phyloP scores from a whole-genome alignment of 2,329 filamentous ascomycete genomes.

The Corinectria fuckeliana region DNA sequence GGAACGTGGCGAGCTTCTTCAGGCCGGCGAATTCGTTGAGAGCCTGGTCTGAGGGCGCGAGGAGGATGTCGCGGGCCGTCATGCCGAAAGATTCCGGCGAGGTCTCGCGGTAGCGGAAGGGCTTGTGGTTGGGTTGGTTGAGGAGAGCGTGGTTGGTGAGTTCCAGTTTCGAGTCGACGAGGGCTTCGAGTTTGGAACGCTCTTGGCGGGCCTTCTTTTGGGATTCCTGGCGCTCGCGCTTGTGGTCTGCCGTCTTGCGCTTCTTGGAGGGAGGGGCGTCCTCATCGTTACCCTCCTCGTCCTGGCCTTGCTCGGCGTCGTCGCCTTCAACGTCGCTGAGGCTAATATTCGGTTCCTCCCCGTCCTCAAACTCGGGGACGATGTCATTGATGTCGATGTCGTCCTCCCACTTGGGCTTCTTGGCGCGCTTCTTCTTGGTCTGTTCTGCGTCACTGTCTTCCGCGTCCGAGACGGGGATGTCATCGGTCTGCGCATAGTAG shows the following conservation, averaged over 20 bases:
- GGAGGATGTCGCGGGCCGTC: slow-evolving; percentile 86
- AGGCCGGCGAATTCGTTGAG: slow-evolving; percentile 91
- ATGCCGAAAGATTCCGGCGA: slow-evolving; percentile 90
- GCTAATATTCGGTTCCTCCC: slow-evolving; percentile 57
- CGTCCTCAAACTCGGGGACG: slow-evolving; percentile 80
- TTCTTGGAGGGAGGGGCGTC: slow-evolving; percentile 59
- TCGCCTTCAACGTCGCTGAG: slow-evolving; percentile 56
- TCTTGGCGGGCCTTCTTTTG: slow-evolving; percentile 81
- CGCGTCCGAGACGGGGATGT: slow-evolving; percentile 69
- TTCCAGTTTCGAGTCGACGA: slow-evolving; percentile 83
- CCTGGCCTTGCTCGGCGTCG: slow-evolving; percentile 46
- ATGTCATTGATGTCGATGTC: slow-evolving; percentile 97
- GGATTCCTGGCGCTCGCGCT: slow-evolving; percentile 62
- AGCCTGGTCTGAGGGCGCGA: slow-evolving; percentile 81
- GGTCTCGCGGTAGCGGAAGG: slow-evolving; percentile 93
- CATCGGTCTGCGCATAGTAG: slow-evolving; percentile 82
- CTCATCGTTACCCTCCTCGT: slow-evolving; percentile 51
- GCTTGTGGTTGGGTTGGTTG: slow-evolving; percentile 40
- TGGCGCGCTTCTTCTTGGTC: slow-evolving; percentile 54
- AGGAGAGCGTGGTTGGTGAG: slow-evolving; percentile 71
- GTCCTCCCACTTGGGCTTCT: slow-evolving; percentile 84
- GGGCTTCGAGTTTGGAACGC: slow-evolving; percentile 80
- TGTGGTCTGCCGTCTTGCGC: slow-evolving; percentile 66
- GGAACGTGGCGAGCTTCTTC: slow-evolving; percentile 92
- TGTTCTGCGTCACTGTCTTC: slow-evolving; percentile 68